These are phyloP conservation scores for Candida jianshihensis DNA, from an alignment of 805 yeast genomes.

Conservation along the genomic window DNA sequence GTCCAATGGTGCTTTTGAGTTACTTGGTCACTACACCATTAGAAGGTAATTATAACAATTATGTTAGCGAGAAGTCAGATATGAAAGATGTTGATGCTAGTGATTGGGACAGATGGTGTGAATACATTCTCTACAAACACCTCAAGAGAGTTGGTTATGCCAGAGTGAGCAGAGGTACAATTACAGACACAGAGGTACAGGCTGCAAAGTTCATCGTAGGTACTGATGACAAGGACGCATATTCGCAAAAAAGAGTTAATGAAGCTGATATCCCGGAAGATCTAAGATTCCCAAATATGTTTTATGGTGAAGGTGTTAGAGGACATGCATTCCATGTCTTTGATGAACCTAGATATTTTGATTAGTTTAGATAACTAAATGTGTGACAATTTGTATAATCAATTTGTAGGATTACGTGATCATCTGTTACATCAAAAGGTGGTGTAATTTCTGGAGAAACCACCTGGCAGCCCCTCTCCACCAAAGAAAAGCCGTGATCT, in stretches of 20 bases:
- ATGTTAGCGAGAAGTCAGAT: constrained; percentile 75
- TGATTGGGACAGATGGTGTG: constrained; percentile 98
- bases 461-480: too few relatives aligned
- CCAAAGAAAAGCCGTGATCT: too few relatives aligned
- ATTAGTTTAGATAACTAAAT: too few relatives aligned
- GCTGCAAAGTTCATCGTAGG: constrained; percentile 69
- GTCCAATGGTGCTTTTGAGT: constrained; percentile 83
- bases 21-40: constrained; percentile 85
- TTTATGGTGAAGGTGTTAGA: constrained; percentile 86
- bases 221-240: constrained; percentile 26
- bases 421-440: too few relatives aligned
- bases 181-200: constrained; percentile 95
- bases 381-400: too few relatives aligned
- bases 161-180: constrained; percentile 84
- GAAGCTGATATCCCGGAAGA: constrained; percentile 53
- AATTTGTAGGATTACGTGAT: too few relatives aligned
- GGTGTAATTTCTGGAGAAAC: too few relatives aligned
- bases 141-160: constrained; percentile 89
- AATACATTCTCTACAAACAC: constrained; percentile 84
- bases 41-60: constrained; percentile 86
- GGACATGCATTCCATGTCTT: constrained; percentile 94
- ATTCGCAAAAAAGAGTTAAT: constrained; percentile 48
- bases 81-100: constrained; percentile 91
- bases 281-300: constrained; percentile 68
- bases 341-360: constrained; percentile 61